A percentile compares a stretch with the other conserved stretches of the same genome.
phyloP scores from a whole-genome alignment of 2,329 filamentous ascomycete species.

The Ophiostoma pallidulum region DNA sequence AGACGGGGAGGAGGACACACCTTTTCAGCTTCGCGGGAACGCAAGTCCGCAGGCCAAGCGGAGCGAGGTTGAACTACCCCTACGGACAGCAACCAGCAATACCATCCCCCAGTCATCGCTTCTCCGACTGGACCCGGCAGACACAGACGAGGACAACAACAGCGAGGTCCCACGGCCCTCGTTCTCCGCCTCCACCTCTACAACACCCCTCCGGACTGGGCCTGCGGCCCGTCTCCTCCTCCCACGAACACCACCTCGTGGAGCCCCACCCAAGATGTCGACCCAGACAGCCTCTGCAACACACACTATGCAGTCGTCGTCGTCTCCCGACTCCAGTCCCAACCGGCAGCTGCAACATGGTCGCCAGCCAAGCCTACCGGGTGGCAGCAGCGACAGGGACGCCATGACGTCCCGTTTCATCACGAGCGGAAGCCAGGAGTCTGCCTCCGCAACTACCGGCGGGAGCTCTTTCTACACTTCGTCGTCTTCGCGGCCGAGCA shows the following conservation, averaged over 20 bases:
- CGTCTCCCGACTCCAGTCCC: constrained; percentile 24
- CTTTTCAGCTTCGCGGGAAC: no score
- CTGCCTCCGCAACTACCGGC: constrained; percentile 38
- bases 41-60: no score
- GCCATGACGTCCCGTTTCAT: constrained; percentile 53
- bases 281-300: constrained; percentile 32
- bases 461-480: constrained; percentile 44
- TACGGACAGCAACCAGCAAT: not conserved
- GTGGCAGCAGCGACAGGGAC: constrained; percentile 34
- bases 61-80: not conserved
- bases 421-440: constrained; percentile 28
- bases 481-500: constrained; percentile 18
- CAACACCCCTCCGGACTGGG: not conserved
- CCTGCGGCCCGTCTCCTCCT: constrained; percentile 28
- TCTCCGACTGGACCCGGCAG: no score
- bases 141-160: not conserved
- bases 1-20: no score
- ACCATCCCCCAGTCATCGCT: not conserved
- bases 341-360: constrained; percentile 16
- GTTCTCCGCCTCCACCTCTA: not conserved
- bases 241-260: constrained; percentile 52
- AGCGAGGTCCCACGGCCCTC: not conserved
- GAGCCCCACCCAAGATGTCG: constrained; percentile 56
- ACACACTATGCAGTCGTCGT: constrained; percentile 19
- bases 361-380: constrained; percentile 17